Evolutionary conservation across 345 rosid genomes (phyloP).

Genomic region (Noccaea bulbosa): DNA sequence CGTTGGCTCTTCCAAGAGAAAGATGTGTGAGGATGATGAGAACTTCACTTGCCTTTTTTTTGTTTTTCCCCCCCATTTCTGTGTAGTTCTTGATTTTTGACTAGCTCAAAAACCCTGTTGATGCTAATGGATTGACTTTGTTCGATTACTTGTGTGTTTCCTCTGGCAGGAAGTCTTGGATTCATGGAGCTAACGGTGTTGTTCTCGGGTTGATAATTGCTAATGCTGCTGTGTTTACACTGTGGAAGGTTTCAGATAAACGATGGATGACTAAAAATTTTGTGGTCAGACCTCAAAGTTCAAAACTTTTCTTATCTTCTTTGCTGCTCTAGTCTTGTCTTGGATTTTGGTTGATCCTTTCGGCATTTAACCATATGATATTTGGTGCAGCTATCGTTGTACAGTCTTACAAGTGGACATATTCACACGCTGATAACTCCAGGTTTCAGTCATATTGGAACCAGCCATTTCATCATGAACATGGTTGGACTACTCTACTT

Average conservation of each 20-base stretch:
- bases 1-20: neutral
- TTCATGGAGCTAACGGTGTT: conserved; percentile 46
- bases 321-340: conserved; percentile 2
- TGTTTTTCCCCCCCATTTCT: neutral
- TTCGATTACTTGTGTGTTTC: conserved; percentile 15
- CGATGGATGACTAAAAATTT: conserved; percentile 66
- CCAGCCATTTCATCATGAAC: conserved; percentile 56
- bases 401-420: conserved; percentile 56
- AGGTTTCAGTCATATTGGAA: conserved; percentile 69
- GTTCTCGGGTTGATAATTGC: conserved; percentile 68
- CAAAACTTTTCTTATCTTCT: neutral
- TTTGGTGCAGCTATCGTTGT: conserved; percentile 63
- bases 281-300: conserved; percentile 56
- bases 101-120: conserved; percentile 23
- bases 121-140: neutral
- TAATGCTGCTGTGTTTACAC: conserved; percentile 66
- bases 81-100: conserved; percentile 15
- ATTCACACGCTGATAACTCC: conserved; percentile 72
- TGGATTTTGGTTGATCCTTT: conserved; percentile 7
- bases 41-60: neutral
- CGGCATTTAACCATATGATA: conserved; percentile 31
- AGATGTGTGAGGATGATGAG: neutral
- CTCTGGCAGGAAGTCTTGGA: conserved; percentile 64
- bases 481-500: conserved; percentile 89
- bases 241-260: conserved; percentile 61